Conservation (phyloP, 345 rosid species). For the Orychophragmus violaceus region DNA sequence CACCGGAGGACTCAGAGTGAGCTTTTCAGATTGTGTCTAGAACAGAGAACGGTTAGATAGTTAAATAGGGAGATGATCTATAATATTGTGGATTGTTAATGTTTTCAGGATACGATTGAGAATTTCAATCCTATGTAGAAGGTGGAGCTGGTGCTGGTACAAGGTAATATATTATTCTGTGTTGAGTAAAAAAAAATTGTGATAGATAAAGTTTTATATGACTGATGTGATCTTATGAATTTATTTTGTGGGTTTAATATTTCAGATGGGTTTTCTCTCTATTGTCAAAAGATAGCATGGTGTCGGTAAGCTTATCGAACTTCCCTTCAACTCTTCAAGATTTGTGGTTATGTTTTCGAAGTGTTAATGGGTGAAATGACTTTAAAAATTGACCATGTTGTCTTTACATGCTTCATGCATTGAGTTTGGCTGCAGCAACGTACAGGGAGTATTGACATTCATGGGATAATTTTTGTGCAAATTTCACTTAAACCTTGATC, state of each 20-base stretch:
- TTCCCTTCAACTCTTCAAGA: background rate
- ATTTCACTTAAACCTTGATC: too few species aligned
- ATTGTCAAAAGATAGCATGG: constrained; percentile 65
- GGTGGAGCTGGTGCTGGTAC: constrained; percentile 73
- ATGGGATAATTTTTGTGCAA: too few species aligned
- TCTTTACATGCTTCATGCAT: constrained; percentile 40
- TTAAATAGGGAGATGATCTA: background rate
- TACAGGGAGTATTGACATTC: constrained; percentile 65
- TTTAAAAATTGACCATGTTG: background rate
- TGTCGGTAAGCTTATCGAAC: constrained; percentile 41
- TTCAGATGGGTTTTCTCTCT: constrained; percentile 91
- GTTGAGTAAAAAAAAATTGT: background rate
- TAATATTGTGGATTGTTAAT: background rate
- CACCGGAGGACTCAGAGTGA: constrained; percentile 91
- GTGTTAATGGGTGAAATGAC: background rate
- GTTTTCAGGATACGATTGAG: constrained; percentile 76
- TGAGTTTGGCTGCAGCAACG: constrained; percentile 56
- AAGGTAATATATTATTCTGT: constrained; percentile 57
- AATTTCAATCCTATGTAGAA: constrained; percentile 67
- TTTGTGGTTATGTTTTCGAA: background rate
- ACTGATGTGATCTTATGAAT: background rate
- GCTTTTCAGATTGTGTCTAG: constrained; percentile 22
- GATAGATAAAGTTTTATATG: background rate
- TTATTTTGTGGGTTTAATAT: background rate
- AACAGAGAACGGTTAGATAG: background rate